Percentiles rank a stretch among this genome's conserved stretches.
Evolutionary conservation across 495 filamentous ascomycete genomes (phyloP).

Genomic region (Halenospora varia): DNA sequence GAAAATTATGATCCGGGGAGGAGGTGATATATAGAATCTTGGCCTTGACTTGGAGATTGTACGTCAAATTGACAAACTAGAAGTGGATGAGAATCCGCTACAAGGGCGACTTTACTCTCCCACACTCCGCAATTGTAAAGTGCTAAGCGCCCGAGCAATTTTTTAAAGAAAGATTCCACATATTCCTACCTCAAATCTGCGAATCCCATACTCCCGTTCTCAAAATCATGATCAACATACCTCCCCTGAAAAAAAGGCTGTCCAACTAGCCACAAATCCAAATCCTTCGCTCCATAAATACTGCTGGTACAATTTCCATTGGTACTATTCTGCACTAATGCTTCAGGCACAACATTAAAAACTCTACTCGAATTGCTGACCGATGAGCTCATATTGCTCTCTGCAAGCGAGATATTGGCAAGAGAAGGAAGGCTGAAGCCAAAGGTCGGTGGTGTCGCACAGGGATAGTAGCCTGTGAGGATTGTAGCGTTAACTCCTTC

Average conservation of each 20-base stretch:
- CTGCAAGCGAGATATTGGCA: neutral
- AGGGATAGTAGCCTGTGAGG: constrained; percentile 8
- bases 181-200: neutral
- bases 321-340: neutral
- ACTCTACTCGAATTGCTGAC: constrained; percentile 6
- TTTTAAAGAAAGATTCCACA: too few species aligned
- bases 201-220: constrained; percentile 1
- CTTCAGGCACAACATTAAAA: constrained; percentile 4
- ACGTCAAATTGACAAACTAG: too few species aligned
- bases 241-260: constrained; percentile 12
- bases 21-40: too few species aligned
- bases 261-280: constrained; percentile 9
- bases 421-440: constrained; percentile 9
- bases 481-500: neutral
- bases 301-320: constrained; percentile 4
- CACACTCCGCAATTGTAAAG: too few species aligned
- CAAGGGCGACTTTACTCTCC: too few species aligned
- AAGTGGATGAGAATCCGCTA: too few species aligned
- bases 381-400: neutral
- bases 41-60: too few species aligned
- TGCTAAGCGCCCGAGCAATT: too few species aligned
- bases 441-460: neutral
- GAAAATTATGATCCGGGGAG: too few species aligned
- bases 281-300: constrained; percentile 7
- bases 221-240: constrained; percentile 8